Conservation (phyloP, 2,329 filamentous ascomycete species). For the Penicillium decumbens region DNA sequence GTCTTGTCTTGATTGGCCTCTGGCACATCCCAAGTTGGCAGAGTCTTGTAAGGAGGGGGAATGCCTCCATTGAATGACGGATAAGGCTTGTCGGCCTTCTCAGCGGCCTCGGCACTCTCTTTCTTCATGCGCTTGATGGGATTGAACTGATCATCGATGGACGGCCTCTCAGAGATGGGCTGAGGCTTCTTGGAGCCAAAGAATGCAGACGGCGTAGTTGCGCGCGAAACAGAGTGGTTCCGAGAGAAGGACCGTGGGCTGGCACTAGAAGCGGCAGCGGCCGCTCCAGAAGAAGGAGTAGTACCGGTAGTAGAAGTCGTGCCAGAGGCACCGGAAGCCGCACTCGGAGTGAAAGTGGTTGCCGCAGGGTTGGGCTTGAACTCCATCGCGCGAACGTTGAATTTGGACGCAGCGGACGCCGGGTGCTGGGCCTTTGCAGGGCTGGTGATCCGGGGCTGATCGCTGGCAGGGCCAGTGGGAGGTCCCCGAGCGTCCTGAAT, state of each 20-base stretch:
- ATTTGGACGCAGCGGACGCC: slow-evolving; percentile 49
- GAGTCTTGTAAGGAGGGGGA: slow-evolving; percentile 75
- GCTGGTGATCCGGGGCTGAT: slow-evolving; percentile 45
- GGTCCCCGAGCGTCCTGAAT: slow-evolving; percentile 65
- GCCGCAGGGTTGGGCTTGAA: slow-evolving; percentile 84
- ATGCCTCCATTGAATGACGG: slow-evolving; percentile 70
- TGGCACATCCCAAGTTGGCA: slow-evolving; percentile 74
- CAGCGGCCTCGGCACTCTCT: slow-evolving; percentile 49
- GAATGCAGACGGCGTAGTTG: slow-evolving; percentile 50
- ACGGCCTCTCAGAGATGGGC: slow-evolving; percentile 53
- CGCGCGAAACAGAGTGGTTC: slow-evolving; percentile 44
- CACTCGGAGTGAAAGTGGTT: slow-evolving; percentile 69
- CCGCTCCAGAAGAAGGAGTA: slow-evolving; percentile 57
- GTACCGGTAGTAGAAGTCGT: slow-evolving; percentile 60
- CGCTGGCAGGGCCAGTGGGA: slow-evolving; percentile 66
- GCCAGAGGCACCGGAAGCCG: slow-evolving; percentile 64
- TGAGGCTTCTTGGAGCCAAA: slow-evolving; percentile 69
- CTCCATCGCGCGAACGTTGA: slow-evolving; percentile 63
- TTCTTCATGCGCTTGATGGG: slow-evolving; percentile 68
- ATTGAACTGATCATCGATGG: slow-evolving; percentile 55
- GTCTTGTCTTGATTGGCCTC: slow-evolving; percentile 69
- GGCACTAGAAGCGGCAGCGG: slow-evolving; percentile 57
- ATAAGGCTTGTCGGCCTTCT: slow-evolving; percentile 52
- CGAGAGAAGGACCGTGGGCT: slow-evolving; percentile 65
- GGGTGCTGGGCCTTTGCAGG: slow-evolving; percentile 50